Base-by-base conservation (phyloP, 495 filamentous ascomycete species). In the Podospora appendiculata region DNA sequence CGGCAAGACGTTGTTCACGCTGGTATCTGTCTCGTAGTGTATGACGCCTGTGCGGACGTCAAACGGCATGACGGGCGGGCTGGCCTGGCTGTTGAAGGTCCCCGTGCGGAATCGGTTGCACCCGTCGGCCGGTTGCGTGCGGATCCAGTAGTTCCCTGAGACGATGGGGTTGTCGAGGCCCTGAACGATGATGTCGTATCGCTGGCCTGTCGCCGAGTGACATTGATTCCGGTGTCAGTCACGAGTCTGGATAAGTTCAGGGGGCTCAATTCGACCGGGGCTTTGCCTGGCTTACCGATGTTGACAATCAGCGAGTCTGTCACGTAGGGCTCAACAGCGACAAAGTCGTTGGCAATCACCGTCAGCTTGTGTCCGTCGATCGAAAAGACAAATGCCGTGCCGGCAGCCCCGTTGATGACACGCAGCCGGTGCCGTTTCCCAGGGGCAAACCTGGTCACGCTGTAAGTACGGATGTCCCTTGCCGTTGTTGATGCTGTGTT, bases 131-230 rank as follows among this genome's bases (percentile, higher is more conserved):
- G 44, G 44, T 6, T 58, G 57, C 5, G 64, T 65, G 43, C 64
- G 60, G 47, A 71, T 62, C 84, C 84, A 88, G 67, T 81, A 87
- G 52, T 77, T 72, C 14, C 44, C 44, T 0, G 18, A 56, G 40
- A 14, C 13, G 6, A 55, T 64, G 32, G 56, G 46, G 14, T 55
- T 52, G 42, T 78, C 63, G 48, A 79, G 70, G 10, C 81, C 83
- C 19, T 75, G 73, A 19, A 88, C 71, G 48, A 86, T 76, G 25
- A 88, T 65, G 51, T 87, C 77, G 63, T 84, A 84, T 25, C 85
- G 74, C 62, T 87, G 82, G 8, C 80, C 44, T 46, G 44, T 32
- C 3, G n/a, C 7, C 7, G 18, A 11, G 6, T 25, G 5, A 25
- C 5, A 25, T 25, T 25, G 25, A 5, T 25, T 25, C n/a, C n/a